Evolutionary conservation across 176 grass and related monocot genomes (phyloP), one percentile per base, ranked within the genome.

Genomic region (Thinopyrum elongatum): DNA sequence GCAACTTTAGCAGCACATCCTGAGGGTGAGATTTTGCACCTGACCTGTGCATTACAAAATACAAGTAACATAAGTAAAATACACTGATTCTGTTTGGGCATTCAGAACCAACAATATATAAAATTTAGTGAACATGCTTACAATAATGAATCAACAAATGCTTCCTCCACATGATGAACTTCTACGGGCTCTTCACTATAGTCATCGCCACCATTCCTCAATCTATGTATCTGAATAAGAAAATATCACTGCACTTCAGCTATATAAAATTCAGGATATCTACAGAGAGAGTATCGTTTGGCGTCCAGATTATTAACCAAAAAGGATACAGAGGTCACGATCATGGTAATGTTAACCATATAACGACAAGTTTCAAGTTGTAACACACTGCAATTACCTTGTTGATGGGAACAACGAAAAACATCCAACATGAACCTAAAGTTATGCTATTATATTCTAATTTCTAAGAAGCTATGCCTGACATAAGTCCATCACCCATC

Each of bases 21-120:
- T 96, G 97, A 88, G 97, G 96, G 72, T 94, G 95, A 86, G 97
- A 92, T 90, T 98, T 95, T 87, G 90, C 84, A 81, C 83, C 92
- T 83, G 94, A 92, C 87, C 97, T 98, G 82, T 16, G 77, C 41
- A 82, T 86, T 67, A 64, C 62, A 70, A 77, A n/a, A 74, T 72
- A 84, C 10, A 87, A 59, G 51, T 59, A 65, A 62, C 21, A 11
- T 66, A 65, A 83, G 41, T 36, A 39, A 28, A 62, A 65, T 14
- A 73, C 13, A 69, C 21, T 66, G 51, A 76, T 44, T 79, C 64
- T 70, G 65, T 12, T 76, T 79, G 41, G 34, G 21, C 58, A 91
- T 44, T 65, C 47, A 75, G 23, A 76, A 51, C 26, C 49, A 78
- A 57, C 38, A 75, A 72, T 78, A 73, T 74, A 38, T 70, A 46